Base-by-base conservation (phyloP, 208 protist genomes). In the Trypanosomatidae sp. region DNA sequence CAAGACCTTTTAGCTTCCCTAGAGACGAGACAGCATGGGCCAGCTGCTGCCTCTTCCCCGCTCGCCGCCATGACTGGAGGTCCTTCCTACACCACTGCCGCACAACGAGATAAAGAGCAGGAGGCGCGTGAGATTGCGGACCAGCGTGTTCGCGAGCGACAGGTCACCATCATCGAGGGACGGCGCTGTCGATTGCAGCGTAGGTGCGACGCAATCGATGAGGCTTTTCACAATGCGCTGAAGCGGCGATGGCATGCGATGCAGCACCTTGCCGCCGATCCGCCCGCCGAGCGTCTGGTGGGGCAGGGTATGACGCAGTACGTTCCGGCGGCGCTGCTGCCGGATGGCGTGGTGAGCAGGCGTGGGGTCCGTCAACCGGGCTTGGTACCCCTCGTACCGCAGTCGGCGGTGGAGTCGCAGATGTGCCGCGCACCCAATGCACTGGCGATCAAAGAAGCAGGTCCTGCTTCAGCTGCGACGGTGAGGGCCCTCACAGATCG, bases 261-360 rank as follows among this genome's bases (percentile, higher is more conserved):
- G 82, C 76, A 77, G 67, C 77, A 85, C 64, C 87, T 97, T 68
- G 87, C 88, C 6, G 77, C 74, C 2, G 94, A 98, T 76, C 94
- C 94, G 8, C 94, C 94, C 0, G 94, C 94, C 9, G 92, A 98
- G 72, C 89, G 91, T 4, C 74, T 98, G 13, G 83, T 98, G 55
- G 91, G 89, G 25, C 74, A 85, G 22, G 73, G 80, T 64, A 91
- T 90, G 70, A 53, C 84, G 62, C 89, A 93, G 81, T 93, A 98
- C 83, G 79, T 98, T 33, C 94, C 93, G 0, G 82, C 88, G 0
- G 75, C 80, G 5, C 49, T 91, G 30, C 73, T 93, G 25, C 83
- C 82, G 1, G 75, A 74, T n/a, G 60, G 89, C 33, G 33, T 76
- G 4, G 17, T 80, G 41, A 66, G 76, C 49, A 66, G 33, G 13